Percentiles rank a stretch among this genome's conserved stretches.
Evolutionary conservation across 345 rosid species (phyloP).

Genomic region (Physaria fendleri): DNA sequence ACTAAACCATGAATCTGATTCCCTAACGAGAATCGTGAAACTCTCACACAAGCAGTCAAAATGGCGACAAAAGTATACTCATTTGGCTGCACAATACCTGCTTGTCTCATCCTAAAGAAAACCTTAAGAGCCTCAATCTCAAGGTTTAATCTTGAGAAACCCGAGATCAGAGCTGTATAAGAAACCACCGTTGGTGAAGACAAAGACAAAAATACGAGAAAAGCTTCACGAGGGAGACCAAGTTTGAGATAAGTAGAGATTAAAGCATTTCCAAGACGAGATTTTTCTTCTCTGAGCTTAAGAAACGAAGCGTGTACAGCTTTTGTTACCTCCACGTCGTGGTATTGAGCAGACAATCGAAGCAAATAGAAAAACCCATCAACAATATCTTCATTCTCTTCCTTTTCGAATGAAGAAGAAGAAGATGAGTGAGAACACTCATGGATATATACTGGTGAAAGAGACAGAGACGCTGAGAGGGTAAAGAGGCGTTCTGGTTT

Average conservation of each 20-base stretch:
- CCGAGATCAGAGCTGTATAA: constrained; percentile 56
- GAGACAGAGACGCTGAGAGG: constrained; percentile 18
- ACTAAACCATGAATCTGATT: constrained; percentile 32
- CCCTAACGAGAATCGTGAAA: constrained; percentile 20
- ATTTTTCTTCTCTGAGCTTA: constrained; percentile 40
- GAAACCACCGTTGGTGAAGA: constrained; percentile 62
- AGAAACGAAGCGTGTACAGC: constrained; percentile 57
- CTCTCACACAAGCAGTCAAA: constrained; percentile 27
- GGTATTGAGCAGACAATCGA: constrained; percentile 42
- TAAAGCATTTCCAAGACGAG: constrained; percentile 44
- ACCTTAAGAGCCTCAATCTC: constrained; percentile 45
- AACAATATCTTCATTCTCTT: constrained; percentile 17
- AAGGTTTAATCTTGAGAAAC: constrained; percentile 46
- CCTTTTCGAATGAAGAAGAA: constrained; percentile 4
- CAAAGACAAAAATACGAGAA: constrained; percentile 39
- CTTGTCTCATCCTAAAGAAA: constrained; percentile 52
- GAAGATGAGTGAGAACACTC: constrained; percentile 3
- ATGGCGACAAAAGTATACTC: constrained; percentile 32
- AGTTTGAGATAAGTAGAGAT: constrained; percentile 59
- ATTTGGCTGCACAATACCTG: constrained; percentile 22
- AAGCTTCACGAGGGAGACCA: constrained; percentile 48
- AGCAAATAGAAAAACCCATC: constrained; percentile 39
- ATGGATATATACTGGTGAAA: constrained; percentile 12
- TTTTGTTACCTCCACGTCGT: constrained; percentile 42
- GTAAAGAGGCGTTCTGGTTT: constrained; percentile 19